phyloP scores from a whole-genome alignment of 306 rosid genomes.

The Prunus mume region DNA sequence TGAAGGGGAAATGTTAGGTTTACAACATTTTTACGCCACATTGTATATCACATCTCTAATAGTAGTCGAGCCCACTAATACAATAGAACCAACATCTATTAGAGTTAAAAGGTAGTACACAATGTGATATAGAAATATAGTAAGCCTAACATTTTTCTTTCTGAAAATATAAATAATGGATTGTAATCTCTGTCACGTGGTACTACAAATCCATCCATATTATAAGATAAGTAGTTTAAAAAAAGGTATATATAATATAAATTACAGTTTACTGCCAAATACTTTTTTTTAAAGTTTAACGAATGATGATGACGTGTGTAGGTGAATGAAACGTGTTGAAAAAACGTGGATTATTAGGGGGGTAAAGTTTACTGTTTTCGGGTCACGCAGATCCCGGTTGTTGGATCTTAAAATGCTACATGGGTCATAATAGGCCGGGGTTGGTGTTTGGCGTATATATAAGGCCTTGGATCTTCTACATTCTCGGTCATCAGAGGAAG shows the following conservation, averaged over 20 bases:
- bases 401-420: slow-evolving; percentile 9
- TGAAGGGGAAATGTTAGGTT: no score
- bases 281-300: neutral
- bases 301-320: neutral
- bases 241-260: no score
- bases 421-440: slow-evolving; percentile 1
- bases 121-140: no score
- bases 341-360: neutral
- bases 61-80: no score
- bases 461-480: slow-evolving; percentile 29
- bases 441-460: slow-evolving; percentile 16
- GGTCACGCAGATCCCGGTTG: slow-evolving; percentile 27
- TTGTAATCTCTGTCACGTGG: no score
- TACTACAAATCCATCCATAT: no score
- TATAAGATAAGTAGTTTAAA: no score
- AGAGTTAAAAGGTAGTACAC: accelerated
- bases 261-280: neutral
- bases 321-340: slow-evolving; percentile 30
- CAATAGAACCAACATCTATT: no score
- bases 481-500: slow-evolving; percentile 7
- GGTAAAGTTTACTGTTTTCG: neutral
- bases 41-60: accelerated
- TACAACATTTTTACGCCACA: no score
- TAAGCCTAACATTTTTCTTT: no score
- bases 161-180: no score